A percentile compares a stretch with the other conserved stretches of the same genome.
Evolutionary conservation across 768 basidiomycete species (phyloP).

Genomic region (Strobilomyces dryophilus): DNA sequence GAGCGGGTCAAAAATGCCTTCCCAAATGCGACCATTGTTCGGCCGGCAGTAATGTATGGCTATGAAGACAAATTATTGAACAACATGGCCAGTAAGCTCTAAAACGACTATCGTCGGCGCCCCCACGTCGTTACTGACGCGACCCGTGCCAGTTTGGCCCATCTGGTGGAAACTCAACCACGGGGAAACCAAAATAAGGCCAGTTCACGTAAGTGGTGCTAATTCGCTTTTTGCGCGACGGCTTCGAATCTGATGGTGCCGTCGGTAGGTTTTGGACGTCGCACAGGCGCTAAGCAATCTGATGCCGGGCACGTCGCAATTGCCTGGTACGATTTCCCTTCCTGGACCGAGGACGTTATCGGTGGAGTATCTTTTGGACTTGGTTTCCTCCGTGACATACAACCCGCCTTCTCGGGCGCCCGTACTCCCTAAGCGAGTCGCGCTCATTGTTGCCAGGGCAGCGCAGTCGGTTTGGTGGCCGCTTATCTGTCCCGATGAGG

Average conservation of each 20-base stretch:
- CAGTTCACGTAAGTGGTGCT: slow-evolving; percentile 72
- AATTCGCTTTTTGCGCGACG: slow-evolving; percentile 16
- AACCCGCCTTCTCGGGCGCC: slow-evolving; percentile 69
- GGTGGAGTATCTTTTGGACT: slow-evolving; percentile 72
- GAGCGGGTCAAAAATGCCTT: slow-evolving; percentile 79
- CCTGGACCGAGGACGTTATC: slow-evolving; percentile 88
- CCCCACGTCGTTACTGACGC: slow-evolving; percentile 11
- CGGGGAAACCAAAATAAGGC: slow-evolving; percentile 81
- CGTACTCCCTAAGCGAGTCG: slow-evolving; percentile 69
- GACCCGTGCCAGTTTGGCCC: slow-evolving; percentile 57
- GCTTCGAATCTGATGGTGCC: slow-evolving; percentile 11
- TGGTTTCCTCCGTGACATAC: slow-evolving; percentile 79
- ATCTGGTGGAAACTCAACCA: slow-evolving; percentile 94
- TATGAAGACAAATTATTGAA: slow-evolving; percentile 92
- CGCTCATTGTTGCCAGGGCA: slow-evolving; percentile 56
- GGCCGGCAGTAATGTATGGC: slow-evolving; percentile 87
- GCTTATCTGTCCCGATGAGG: slow-evolving; percentile 84
- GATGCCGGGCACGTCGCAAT: slow-evolving; percentile 50
- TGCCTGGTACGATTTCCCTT: slow-evolving; percentile 69
- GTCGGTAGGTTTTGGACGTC: slow-evolving; percentile 79
- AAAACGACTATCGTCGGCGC: background rate
- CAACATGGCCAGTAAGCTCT: slow-evolving; percentile 78
- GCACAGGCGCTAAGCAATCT: slow-evolving; percentile 87
- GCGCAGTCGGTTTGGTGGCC: slow-evolving; percentile 88
- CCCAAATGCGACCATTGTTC: slow-evolving; percentile 81